Conservation (phyloP, 2,329 filamentous ascomycete species). For the Fusarium anguioides region DNA sequence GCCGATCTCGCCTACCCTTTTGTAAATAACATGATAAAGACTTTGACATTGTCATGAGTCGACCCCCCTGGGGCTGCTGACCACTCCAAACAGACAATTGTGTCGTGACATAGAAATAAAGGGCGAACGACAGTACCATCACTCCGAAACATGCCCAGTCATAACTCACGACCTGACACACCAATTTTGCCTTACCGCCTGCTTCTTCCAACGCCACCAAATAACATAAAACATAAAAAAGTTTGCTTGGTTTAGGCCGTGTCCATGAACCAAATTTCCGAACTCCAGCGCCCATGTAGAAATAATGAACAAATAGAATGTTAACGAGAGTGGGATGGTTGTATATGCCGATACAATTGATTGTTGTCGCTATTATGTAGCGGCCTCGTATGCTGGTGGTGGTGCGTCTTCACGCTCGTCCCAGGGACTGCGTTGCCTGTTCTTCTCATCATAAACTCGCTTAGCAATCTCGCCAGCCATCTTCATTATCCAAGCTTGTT, state of each 20-base stretch:
- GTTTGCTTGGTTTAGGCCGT: constrained; percentile 19
- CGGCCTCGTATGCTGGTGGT: constrained; percentile 71
- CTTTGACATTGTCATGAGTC: constrained; percentile 24
- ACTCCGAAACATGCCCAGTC: constrained; percentile 28
- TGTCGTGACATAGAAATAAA: constrained; percentile 28
- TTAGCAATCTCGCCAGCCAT: constrained; percentile 93
- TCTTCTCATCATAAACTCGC: constrained; percentile 89
- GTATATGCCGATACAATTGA: constrained; percentile 24
- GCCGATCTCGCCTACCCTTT: constrained; percentile 18
- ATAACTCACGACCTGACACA: constrained; percentile 33
- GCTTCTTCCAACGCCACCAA: constrained; percentile 39
- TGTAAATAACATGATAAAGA: constrained; percentile 29
- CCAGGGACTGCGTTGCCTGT: constrained; percentile 52
- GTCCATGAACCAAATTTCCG: constrained; percentile 24
- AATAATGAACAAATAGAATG: constrained; percentile 26
- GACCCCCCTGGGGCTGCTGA: constrained; percentile 33
- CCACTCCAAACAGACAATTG: constrained; percentile 28
- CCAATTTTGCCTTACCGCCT: constrained; percentile 34
- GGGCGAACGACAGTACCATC: constrained; percentile 18
- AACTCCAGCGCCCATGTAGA: constrained; percentile 41
- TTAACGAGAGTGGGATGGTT: constrained; percentile 37
- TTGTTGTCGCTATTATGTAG: constrained; percentile 51
- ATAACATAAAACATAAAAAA: constrained; percentile 32
- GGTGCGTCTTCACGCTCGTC: constrained; percentile 67
- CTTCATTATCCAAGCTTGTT: constrained; percentile 90